Evolutionary conservation across 441 rosid species (phyloP).

Genomic region (Pelargonium cotyledonis): DNA sequence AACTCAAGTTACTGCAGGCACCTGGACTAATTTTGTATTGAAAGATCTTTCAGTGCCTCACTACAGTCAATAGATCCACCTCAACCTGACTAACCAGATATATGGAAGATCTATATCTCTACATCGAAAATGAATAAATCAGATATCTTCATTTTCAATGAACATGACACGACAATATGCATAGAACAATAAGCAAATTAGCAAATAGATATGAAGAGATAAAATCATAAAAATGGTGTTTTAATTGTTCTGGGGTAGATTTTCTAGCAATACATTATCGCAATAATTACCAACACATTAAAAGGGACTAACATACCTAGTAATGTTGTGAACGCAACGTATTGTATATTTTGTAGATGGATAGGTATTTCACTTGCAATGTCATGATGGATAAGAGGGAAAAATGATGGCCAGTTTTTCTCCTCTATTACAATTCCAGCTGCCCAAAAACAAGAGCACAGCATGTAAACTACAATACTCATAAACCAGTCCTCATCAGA

Average conservation of each 20-base stretch:
- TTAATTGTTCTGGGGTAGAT: neutral
- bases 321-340: conserved; percentile 88
- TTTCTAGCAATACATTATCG: too few species aligned
- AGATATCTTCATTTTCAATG: too few species aligned
- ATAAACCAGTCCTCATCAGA: conserved; percentile 1
- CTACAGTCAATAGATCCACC: too few species aligned
- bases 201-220: neutral
- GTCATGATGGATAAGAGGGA: conserved; percentile 91
- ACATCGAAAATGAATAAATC: too few species aligned
- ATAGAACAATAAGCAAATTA: too few species aligned
- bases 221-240: neutral
- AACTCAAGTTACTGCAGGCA: too few species aligned
- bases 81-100: too few species aligned
- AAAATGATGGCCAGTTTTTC: conserved; percentile 93
- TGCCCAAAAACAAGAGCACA: conserved; percentile 20
- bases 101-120: too few species aligned
- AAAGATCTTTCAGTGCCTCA: too few species aligned
- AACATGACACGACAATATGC: too few species aligned
- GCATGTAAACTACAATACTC: neutral
- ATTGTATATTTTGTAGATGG: conserved; percentile 82
- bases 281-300: neutral
- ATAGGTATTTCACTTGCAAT: conserved; percentile 87
- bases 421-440: conserved; percentile 94
- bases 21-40: too few species aligned
- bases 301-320: conserved; percentile 49